These are phyloP conservation scores for Aspergillus flavus DNA, from an alignment of 2,329 filamentous ascomycete species.

Conservation along the genomic window DNA sequence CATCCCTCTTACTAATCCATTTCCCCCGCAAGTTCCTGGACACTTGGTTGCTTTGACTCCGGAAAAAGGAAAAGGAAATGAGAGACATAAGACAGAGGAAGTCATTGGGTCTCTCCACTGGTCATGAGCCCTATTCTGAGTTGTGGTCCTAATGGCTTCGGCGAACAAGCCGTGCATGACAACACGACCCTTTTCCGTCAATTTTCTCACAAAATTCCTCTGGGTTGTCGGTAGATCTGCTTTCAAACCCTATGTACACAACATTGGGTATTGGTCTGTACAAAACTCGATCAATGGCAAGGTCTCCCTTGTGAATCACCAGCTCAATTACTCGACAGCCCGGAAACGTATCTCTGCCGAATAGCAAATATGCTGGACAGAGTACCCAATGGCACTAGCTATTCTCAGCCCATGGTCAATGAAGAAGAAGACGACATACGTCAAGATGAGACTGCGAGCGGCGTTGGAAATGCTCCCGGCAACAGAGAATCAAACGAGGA, in stretches of 20 bases:
- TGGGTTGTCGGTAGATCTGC: background rate
- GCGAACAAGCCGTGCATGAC: background rate
- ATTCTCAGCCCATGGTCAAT: background rate
- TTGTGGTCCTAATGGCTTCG: background rate
- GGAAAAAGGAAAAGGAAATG: background rate
- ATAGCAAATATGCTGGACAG: background rate
- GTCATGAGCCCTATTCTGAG: background rate
- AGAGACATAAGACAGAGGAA: background rate
- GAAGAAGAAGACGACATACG: constrained; percentile 5
- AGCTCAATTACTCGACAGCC: background rate
- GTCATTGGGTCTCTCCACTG: background rate
- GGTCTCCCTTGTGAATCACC: background rate
- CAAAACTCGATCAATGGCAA: background rate
- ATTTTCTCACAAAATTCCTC: background rate
- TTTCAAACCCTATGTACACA: background rate
- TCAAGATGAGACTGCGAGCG: constrained; percentile 14
- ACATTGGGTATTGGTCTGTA: background rate
- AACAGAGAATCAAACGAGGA: constrained; percentile 26
- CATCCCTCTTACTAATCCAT: background rate
- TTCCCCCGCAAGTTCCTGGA: background rate
- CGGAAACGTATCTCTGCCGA: background rate
- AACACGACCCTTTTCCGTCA: background rate
- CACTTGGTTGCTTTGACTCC: background rate
- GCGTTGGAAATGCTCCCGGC: constrained; percentile 7
- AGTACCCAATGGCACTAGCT: background rate